phyloP scores from a whole-genome alignment of 2,329 filamentous ascomycete species.

The Colletotrichum phormii region DNA sequence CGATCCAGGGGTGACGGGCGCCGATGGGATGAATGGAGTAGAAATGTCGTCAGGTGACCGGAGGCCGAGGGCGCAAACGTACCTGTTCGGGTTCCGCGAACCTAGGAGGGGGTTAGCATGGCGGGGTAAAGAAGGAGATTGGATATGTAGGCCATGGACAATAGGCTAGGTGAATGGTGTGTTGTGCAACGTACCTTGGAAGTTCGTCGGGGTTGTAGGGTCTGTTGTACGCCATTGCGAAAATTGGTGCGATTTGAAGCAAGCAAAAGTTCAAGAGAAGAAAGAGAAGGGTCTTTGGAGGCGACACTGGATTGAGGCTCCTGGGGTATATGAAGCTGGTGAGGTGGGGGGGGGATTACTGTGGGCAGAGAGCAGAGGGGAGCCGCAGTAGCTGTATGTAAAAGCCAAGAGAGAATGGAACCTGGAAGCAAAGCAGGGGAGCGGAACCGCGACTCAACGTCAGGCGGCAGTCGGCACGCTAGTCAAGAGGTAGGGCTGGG shows the following conservation, averaged over 20 bases:
- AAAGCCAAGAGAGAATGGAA: neutral
- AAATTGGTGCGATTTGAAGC: slow-evolving; percentile 16
- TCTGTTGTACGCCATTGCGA: slow-evolving; percentile 90
- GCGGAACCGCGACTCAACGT: slow-evolving; percentile 22
- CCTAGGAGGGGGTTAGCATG: slow-evolving; percentile 53
- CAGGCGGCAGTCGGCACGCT: slow-evolving; percentile 35
- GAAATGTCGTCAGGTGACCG: slow-evolving; percentile 14
- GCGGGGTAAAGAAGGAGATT: slow-evolving; percentile 30
- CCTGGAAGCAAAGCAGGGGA: slow-evolving; percentile 7
- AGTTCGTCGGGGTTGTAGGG: slow-evolving; percentile 95
- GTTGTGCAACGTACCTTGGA: slow-evolving; percentile 76
- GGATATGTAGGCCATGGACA: neutral
- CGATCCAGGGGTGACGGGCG: slow-evolving; percentile 38
- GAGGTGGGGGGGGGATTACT: slow-evolving; percentile 25
- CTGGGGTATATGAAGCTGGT: slow-evolving; percentile 32
- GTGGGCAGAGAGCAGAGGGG: slow-evolving; percentile 17
- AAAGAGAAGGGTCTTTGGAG: neutral
- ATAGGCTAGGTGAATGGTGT: slow-evolving; percentile 29
- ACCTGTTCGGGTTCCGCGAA: slow-evolving; percentile 83
- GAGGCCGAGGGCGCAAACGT: slow-evolving; percentile 41
- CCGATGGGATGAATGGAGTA: slow-evolving; percentile 5
- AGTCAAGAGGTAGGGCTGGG: slow-evolving; percentile 5
- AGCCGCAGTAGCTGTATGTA: slow-evolving; percentile 25
- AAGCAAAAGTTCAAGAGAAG: slow-evolving; percentile 11
- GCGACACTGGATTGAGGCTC: slow-evolving; percentile 14